Conservation (phyloP, 257 asterid genomes). For the Ophiorrhiza pumila region DNA sequence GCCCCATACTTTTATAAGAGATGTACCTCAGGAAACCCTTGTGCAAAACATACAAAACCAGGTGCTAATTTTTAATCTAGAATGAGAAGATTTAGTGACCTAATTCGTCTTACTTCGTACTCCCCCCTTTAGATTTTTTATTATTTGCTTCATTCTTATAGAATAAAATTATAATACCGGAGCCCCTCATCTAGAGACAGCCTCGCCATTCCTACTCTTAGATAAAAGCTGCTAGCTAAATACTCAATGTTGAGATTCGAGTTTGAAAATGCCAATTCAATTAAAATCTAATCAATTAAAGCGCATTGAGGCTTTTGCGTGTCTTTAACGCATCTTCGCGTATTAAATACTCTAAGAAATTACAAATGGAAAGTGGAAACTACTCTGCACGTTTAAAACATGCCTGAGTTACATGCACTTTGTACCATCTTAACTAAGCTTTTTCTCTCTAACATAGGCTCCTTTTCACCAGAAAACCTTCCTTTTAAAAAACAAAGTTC, state of each 20-base stretch:
- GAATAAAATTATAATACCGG: not conserved
- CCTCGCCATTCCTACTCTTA: not conserved
- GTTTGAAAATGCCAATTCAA: not conserved
- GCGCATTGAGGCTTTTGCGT: not conserved
- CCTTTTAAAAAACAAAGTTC: not conserved
- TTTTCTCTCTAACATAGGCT: not conserved
- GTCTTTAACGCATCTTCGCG: not conserved
- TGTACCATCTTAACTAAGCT: not conserved
- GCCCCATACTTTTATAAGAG: not conserved
- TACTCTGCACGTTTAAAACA: not conserved
- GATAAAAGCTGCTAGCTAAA: not conserved
- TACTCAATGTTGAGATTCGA: not conserved
- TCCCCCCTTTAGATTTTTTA: not conserved
- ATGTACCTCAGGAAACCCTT: not conserved
- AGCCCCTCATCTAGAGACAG: not conserved
- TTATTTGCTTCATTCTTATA: not conserved
- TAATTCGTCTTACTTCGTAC: not conserved
- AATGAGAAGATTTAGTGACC: not conserved
- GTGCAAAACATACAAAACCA: not conserved
- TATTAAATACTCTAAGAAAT: not conserved
- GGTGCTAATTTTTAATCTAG: not conserved
- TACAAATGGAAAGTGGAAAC: not conserved
- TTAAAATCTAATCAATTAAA: not conserved
- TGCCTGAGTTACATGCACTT: not conserved
- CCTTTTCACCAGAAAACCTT: not conserved